These are phyloP conservation scores for Heliamphora pulchella DNA, from an alignment of 179 eudicot species.

Conservation along the genomic window DNA sequence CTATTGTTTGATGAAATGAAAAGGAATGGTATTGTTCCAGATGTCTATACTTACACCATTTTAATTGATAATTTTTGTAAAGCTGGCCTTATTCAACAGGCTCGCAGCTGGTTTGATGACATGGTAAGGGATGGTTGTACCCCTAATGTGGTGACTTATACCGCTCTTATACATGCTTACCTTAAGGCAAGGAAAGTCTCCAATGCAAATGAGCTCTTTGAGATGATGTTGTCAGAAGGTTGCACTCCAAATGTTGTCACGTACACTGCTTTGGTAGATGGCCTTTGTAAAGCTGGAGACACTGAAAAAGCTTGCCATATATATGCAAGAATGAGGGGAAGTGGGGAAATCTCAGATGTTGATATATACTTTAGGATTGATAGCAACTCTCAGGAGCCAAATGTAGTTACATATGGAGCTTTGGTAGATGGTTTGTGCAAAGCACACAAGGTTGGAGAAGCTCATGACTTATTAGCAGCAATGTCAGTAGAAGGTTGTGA, in stretches of 20 bases:
- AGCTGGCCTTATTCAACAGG: constrained; percentile 82
- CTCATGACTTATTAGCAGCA: constrained; percentile 50
- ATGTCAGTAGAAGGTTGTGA: constrained; percentile 70
- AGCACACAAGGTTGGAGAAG: constrained; percentile 68
- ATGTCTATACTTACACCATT: constrained; percentile 85
- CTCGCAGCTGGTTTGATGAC: constrained; percentile 72
- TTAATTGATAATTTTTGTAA: constrained; percentile 83
- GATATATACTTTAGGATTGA: constrained; percentile 55
- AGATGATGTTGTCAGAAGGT: constrained; percentile 58
- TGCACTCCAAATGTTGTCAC: constrained; percentile 75
- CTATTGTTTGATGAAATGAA: constrained; percentile 76
- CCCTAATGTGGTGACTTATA: constrained; percentile 90
- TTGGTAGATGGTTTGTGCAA: constrained; percentile 86
- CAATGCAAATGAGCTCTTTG: constrained; percentile 65
- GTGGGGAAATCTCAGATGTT: constrained; percentile 36
- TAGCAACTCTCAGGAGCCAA: constrained; percentile 38
- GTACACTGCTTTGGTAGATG: constrained; percentile 78
- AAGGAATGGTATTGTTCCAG: constrained; percentile 52
- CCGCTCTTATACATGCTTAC: constrained; percentile 76
- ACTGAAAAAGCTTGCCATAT: constrained; percentile 71
- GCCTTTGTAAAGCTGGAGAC: constrained; percentile 73
- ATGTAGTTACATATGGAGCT: constrained; percentile 87
- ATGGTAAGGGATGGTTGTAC: constrained; percentile 61
- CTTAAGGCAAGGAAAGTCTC: constrained; percentile 51
- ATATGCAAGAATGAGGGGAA: constrained; percentile 76